Evolutionary conservation across 2,329 filamentous ascomycete genomes (phyloP).

Genomic region (Cladophialophora carrionii): DNA sequence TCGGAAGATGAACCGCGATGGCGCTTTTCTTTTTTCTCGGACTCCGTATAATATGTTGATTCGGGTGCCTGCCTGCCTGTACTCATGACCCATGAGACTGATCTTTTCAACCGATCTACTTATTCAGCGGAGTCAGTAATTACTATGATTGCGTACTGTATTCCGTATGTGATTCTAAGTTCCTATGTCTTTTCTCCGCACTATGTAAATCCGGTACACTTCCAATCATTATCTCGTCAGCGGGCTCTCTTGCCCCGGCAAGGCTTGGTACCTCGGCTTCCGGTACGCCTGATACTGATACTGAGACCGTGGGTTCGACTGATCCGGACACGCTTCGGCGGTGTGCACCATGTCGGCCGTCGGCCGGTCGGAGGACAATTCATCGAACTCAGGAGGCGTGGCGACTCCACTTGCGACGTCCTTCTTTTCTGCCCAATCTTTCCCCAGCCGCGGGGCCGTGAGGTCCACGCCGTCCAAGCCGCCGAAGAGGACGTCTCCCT

Average conservation of each 20-base stretch:
- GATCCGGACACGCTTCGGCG: slow-evolving; percentile 40
- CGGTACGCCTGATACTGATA: not conserved
- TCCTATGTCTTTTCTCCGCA: too few species aligned
- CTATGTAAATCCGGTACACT: too few species aligned
- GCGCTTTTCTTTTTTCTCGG: too few species aligned
- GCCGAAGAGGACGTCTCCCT: slow-evolving; percentile 10
- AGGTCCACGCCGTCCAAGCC: slow-evolving; percentile 10
- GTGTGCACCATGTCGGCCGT: slow-evolving; percentile 39
- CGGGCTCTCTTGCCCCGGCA: not conserved
- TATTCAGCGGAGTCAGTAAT: too few species aligned
- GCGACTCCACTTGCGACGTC: not conserved
- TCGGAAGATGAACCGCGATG: too few species aligned
- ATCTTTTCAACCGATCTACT: too few species aligned
- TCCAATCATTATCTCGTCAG: not conserved
- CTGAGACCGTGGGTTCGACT: slow-evolving; percentile 8
- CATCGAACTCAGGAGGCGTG: not conserved
- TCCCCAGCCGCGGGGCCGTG: slow-evolving; percentile 2
- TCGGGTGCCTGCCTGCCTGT: too few species aligned
- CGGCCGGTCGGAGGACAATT: too few species aligned
- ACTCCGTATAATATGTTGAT: too few species aligned
- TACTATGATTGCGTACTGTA: too few species aligned
- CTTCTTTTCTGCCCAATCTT: not conserved
- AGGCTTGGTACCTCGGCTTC: not conserved
- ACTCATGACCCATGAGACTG: too few species aligned
- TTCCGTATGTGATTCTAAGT: too few species aligned